A percentile compares a stretch with the other conserved stretches of the same genome.
phyloP scores from a whole-genome alignment of 441 rosid species.

The Populus trichocarpa region DNA sequence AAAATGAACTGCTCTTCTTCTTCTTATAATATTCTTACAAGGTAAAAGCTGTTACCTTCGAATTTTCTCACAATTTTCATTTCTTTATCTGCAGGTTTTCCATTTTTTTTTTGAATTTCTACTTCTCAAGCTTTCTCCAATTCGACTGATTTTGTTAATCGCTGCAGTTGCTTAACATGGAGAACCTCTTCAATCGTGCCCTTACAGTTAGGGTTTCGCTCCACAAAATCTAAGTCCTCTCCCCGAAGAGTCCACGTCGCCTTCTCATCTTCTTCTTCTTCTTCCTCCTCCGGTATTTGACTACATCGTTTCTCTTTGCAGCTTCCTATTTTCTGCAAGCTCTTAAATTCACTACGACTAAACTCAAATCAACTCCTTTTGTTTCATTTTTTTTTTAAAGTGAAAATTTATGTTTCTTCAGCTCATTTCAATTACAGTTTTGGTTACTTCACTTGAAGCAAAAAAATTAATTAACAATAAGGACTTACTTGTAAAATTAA shows the following conservation, averaged over 20 bases:
- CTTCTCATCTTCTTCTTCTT: slow-evolving; percentile 33
- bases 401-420: too few relatives aligned
- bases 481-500: too few relatives aligned
- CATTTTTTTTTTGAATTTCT: background rate
- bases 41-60: too few relatives aligned
- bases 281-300: slow-evolving; percentile 10
- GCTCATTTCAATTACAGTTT: too few relatives aligned
- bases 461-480: too few relatives aligned
- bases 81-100: background rate
- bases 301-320: background rate
- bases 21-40: too few relatives aligned
- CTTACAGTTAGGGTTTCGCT: slow-evolving; percentile 31
- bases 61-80: too few relatives aligned
- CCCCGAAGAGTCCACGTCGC: slow-evolving; percentile 26
- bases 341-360: too few relatives aligned
- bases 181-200: slow-evolving; percentile 28
- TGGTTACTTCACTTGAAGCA: too few relatives aligned
- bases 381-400: too few relatives aligned
- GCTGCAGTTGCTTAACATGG: slow-evolving; percentile 30
- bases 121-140: background rate
- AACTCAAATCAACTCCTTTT: too few relatives aligned
- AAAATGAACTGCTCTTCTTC: too few relatives aligned
- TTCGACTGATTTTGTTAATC: background rate
- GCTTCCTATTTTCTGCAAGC: background rate
- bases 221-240: slow-evolving; percentile 23